A percentile compares a stretch with the other conserved stretches of the same genome.
phyloP scores from a whole-genome alignment of 768 basidiomycete species.

The Gloeophyllum trabeum region DNA sequence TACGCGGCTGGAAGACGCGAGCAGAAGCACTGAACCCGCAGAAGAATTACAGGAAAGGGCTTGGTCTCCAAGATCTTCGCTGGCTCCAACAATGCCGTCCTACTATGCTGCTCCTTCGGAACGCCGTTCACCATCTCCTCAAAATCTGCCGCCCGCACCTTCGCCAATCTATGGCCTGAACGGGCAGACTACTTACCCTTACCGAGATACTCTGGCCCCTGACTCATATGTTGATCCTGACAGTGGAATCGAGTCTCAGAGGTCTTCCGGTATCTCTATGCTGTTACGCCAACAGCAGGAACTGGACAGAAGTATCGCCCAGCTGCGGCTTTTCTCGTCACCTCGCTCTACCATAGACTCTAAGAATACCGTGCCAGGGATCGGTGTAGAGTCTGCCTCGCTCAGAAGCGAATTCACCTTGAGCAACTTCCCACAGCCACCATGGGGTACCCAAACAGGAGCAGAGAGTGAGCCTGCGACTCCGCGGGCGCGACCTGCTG shows the following conservation, averaged over 20 bases:
- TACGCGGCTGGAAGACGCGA: conserved; percentile 3
- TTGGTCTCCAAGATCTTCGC: background rate
- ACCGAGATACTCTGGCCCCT: too few species aligned
- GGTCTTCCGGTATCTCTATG: conserved; percentile 18
- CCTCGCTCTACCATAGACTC: conserved; percentile 3
- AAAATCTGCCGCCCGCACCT: background rate
- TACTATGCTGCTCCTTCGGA: background rate
- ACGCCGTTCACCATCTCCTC: background rate
- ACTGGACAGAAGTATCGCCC: conserved; percentile 53
- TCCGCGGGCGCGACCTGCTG: background rate
- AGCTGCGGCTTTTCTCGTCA: conserved; percentile 30
- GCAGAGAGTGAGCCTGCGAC: conserved; percentile 8
- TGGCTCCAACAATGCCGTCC: background rate
- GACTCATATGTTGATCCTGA: too few species aligned
- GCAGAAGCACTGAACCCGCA: conserved; percentile 7
- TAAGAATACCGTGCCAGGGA: conserved; percentile 4
- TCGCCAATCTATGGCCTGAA: background rate
- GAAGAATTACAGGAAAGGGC: background rate
- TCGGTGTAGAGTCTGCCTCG: conserved; percentile 4
- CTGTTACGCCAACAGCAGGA: conserved; percentile 52
- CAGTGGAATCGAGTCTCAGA: background rate
- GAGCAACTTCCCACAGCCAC: conserved; percentile 60
- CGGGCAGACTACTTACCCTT: too few species aligned
- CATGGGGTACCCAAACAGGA: conserved; percentile 19
- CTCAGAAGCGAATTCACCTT: conserved; percentile 48